Base-by-base conservation (phyloP, 148 eudicot species). In the Heliosperma pusillum region DNA sequence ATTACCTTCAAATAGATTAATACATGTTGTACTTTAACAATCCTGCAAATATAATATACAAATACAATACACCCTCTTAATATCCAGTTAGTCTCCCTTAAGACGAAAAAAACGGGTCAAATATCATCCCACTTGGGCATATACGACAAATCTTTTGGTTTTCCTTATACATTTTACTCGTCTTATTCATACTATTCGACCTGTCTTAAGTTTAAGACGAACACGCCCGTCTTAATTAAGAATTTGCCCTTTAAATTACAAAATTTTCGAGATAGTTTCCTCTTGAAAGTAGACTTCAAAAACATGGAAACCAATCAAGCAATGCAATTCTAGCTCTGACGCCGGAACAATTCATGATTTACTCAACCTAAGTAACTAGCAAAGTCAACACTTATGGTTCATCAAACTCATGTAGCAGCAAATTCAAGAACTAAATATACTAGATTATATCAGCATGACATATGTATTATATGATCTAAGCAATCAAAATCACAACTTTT, bases 1-100 rank as follows among this genome's bases (percentile, higher is more conserved):
- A 73, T 30, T n/a, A 62, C 50, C 33, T 40, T 42, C 20, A 1
- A 44, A 26, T 47, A 57, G 9, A 74, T 63, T 12, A 76, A 71
- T 57, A 70, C 74, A 70, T 77, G 47, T 1, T 27, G 19, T 69
- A 69, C 25, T 52, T 50, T 42, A 69, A 42, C 73, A 76, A 69
- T 22, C 78, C 79, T 69, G 74, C 40, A 50, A 36, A 45, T 11
- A 66, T 26, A 50, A 27, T 17, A 36, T 1, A 3, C 20, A 45
- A 3, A 66, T 26, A 50, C n/a, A 21, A 36, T 1, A 3, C 20
- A 71, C 50, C 27, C 57, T 36, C 75, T 36, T 16, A 27, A n/a
- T n/a, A n/a, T n/a, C n/a, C n/a, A n/a, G n/a, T n/a, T n/a, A n/a
- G n/a, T n/a, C n/a, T n/a, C n/a, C n/a, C n/a, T n/a, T n/a, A n/a